Evolutionary conservation across 805 yeast species (phyloP), one percentile per base, ranked within the genome.

Genomic region (Wickerhamomyces chambardii): DNA sequence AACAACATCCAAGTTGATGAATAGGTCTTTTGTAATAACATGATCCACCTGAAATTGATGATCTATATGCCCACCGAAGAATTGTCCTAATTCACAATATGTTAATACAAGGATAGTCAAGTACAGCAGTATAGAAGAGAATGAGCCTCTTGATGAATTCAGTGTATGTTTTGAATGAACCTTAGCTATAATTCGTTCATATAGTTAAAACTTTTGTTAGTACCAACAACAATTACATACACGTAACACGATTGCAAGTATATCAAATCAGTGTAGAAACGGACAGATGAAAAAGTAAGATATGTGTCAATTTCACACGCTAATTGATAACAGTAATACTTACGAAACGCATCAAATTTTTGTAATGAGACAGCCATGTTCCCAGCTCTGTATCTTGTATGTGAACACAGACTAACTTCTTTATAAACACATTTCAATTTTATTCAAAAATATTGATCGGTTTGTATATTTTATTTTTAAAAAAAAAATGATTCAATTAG

Each of bases 11-110:
- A 92, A 32, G 51, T 92, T 89, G 32, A 92, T 68, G 30, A 69
- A 70, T 36, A 87, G 68, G 25, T 70, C 70, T 37, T 71, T 72
- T n/a, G 57, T 59, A 14, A 85, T 59, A 4, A 63, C 61, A 26
- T 68, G 64, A 48, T 84, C 94, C 5, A 92, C 94, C 4, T 68
- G 63, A 55, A 84, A 92, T 45, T 79, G 84, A 44, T 80, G 83
- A 47, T 79, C 86, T 7, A 82, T 70, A 37, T 69, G 70, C 3
- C 97, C 97, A 36, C 92, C 95, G 37, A 89, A 64, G 53, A 70
- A 84, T 12, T 83, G 80, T 7, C 97, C 95, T 21, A 87, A 59
- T 52, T 89, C 94, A 12, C 84, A 73, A 84, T 94, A 90, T 6
- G 84, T 56, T 27, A 89, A 63, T 49, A 86, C 73, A 14, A 85